Conservation (phyloP, 129 eudicot genomes). For the Artemisia tridentata region DNA sequence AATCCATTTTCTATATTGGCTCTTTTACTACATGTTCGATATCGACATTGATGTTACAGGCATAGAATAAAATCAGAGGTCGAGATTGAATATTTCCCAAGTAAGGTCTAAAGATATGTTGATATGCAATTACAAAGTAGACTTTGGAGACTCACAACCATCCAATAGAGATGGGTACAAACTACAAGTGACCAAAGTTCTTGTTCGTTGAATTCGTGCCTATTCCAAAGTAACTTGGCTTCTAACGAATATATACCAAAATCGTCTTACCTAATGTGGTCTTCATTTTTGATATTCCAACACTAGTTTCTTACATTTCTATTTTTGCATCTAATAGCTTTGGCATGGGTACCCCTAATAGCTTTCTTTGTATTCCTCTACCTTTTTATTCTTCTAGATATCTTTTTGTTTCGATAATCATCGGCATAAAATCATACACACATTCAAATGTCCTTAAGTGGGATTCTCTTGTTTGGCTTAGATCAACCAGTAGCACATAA, state of each 20-base stretch:
- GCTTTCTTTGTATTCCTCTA: background rate
- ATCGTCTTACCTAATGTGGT: conserved; percentile 28
- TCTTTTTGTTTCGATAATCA: background rate
- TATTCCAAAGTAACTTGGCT: conserved; percentile 20
- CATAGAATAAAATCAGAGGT: conserved; percentile 13
- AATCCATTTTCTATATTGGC: conserved; percentile 23
- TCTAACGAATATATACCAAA: conserved; percentile 31
- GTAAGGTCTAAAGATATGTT: conserved; percentile 15
- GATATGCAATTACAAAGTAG: conserved; percentile 3
- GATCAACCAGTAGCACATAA: background rate
- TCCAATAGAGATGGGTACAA: conserved; percentile 35
- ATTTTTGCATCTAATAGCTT: conserved; percentile 21
- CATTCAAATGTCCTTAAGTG: background rate
- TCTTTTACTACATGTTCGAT: conserved; percentile 15
- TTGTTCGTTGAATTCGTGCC: conserved; percentile 18
- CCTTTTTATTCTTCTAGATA: background rate
- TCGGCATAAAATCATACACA: background rate
- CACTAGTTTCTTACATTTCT: background rate
- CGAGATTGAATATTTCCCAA: conserved; percentile 7
- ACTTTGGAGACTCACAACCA: conserved; percentile 30
- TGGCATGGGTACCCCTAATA: conserved; percentile 11
- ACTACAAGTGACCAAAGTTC: conserved; percentile 28
- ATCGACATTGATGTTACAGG: conserved; percentile 8
- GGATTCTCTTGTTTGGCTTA: conserved; percentile 1
- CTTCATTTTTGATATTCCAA: conserved; percentile 21